Evolutionary conservation across 345 rosid genomes (phyloP).

Genomic region (Cardamine chenopodiifolia): DNA sequence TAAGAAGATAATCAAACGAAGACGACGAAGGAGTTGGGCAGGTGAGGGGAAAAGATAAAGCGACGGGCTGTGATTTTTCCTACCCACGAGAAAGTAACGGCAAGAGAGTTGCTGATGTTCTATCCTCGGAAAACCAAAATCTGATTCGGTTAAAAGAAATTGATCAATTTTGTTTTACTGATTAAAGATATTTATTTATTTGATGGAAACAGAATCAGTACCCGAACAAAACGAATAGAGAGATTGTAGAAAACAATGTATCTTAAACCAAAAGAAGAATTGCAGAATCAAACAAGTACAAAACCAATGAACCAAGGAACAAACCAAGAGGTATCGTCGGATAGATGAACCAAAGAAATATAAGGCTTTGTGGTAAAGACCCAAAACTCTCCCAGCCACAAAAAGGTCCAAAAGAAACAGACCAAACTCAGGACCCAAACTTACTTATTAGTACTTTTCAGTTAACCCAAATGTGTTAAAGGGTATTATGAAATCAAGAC

Average conservation of each 20-base stretch:
- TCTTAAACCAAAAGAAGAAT: background rate
- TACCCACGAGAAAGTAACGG: conserved; percentile 34
- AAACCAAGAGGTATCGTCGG: background rate
- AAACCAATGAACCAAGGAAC: background rate
- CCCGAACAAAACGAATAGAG: background rate
- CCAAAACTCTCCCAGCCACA: too few species aligned
- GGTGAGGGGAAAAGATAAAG: conserved; percentile 21
- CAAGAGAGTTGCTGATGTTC: background rate
- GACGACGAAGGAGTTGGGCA: background rate
- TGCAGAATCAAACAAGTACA: background rate
- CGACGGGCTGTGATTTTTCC: conserved; percentile 31
- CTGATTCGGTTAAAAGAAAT: background rate
- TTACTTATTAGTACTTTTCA: background rate
- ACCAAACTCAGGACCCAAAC: background rate
- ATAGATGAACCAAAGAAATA: conserved; percentile 7
- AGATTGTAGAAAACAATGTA: background rate
- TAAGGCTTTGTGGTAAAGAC: conserved; percentile 18
- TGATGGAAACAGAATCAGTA: background rate
- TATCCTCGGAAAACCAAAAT: background rate
- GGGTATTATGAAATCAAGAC: conserved; percentile 18
- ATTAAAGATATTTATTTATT: background rate
- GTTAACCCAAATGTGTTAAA: background rate
- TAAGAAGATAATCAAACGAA: conserved; percentile 22
- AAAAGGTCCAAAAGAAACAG: background rate
- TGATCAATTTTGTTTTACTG: background rate